These are phyloP conservation scores for Polychaeton citri DNA, from an alignment of 2,329 filamentous ascomycete genomes.

Conservation along the genomic window DNA sequence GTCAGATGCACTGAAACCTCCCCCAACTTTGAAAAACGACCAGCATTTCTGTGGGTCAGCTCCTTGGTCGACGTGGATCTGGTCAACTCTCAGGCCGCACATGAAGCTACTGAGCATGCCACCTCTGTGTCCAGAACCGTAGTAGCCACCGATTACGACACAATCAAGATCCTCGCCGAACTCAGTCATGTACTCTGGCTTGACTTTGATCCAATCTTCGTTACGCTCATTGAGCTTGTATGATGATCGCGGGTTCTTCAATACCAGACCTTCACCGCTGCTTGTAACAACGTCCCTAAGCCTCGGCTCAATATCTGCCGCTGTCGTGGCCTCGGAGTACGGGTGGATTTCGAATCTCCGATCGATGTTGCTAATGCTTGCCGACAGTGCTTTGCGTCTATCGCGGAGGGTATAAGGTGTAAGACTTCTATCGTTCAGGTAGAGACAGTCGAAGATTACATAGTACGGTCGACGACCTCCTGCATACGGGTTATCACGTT, in stretches of 20 bases:
- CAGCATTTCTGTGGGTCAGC: slow-evolving; percentile 60
- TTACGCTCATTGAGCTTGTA: slow-evolving; percentile 84
- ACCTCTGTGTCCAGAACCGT: slow-evolving; percentile 72
- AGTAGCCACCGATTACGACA: slow-evolving; percentile 82
- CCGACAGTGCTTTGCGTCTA: slow-evolving; percentile 60
- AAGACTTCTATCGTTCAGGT: slow-evolving; percentile 67
- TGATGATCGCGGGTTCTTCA: slow-evolving; percentile 82
- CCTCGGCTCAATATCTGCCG: slow-evolving; percentile 62
- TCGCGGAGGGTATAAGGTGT: slow-evolving; percentile 75
- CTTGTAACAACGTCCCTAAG: slow-evolving; percentile 76
- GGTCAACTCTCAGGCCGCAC: slow-evolving; percentile 70
- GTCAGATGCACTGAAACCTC: slow-evolving; percentile 73
- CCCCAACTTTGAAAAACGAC: slow-evolving; percentile 98
- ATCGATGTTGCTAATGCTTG: slow-evolving; percentile 54
- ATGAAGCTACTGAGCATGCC: slow-evolving; percentile 74
- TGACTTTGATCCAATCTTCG: slow-evolving; percentile 97
- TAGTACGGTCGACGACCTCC: slow-evolving; percentile 60
- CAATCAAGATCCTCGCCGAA: slow-evolving; percentile 90
- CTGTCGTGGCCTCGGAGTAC: slow-evolving; percentile 51
- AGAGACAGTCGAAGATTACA: slow-evolving; percentile 81
- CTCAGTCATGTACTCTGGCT: slow-evolving; percentile 95
- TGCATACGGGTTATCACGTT: slow-evolving; percentile 58
- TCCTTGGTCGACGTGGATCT: slow-evolving; percentile 42
- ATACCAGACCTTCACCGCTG: slow-evolving; percentile 75
- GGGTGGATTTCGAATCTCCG: slow-evolving; percentile 73